Evolutionary conservation across 2,329 filamentous ascomycete species (phyloP), one percentile per base, ranked within the genome.

Genomic region (Microsporum canis): DNA sequence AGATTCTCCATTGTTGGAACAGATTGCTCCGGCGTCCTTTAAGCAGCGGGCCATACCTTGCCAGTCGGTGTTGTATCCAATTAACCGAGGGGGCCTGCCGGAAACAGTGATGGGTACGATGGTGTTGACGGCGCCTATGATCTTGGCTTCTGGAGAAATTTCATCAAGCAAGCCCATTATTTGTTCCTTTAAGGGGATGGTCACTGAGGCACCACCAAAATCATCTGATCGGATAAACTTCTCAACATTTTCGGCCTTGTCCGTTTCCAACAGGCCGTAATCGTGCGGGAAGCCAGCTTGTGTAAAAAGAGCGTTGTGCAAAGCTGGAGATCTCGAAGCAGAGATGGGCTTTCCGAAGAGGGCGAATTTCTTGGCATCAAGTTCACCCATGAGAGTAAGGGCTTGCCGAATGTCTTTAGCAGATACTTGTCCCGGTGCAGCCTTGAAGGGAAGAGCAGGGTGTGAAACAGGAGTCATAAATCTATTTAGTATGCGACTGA

Each of bases 401-500:
- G 86, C 89, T 59, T 82, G 84, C 49, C 91, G 86, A 65, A 99
- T 96, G 68, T 99, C 91, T 1, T 85, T 82, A 0, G 92, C 91
- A 3, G 91, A 95, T 58, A 99, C 81, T 70, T 99, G 94, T 1
- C 94, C 94, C 3, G 94, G 92, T 0, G 94, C 94, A 43, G 94
- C 92, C 71, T 94, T 94, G 76, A 91, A 90, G 0, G 92, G 91
- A n/a, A 97, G 80, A 10, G 82, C 82, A 1, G 90, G 88, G 72
- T 97, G 94, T 2, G 90, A 91, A 12, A 99, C 94, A 0, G 94
- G 94, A 0, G 94, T 97, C 78, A 99, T 84, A 78, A 97, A 97
- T 34, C 83, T 80, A 74, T 99, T 99, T 62, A 95, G 78, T 51
- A 99, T 87, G 38, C 94, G 86, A 69, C 90, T 96, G 47, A 96